phyloP scores from a whole-genome alignment of 192 early-diverging fungal genomes.

The Rhizoclosmatium sp. region DNA sequence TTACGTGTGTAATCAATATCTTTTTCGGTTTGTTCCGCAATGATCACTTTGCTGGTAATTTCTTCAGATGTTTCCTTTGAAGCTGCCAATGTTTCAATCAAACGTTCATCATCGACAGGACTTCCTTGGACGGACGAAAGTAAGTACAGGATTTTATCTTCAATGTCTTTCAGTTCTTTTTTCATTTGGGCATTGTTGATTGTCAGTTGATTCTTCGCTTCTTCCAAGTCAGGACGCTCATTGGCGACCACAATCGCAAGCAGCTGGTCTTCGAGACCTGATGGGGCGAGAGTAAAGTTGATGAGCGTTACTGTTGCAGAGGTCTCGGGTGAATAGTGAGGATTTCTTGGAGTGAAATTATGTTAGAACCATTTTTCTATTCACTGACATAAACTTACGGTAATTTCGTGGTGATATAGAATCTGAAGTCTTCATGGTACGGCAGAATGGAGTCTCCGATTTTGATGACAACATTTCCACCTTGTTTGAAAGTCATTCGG shows the following conservation, averaged over 20 bases:
- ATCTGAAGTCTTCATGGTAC: slow-evolving; percentile 68
- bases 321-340: slow-evolving; percentile 66
- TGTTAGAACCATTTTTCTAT: slow-evolving; percentile 2
- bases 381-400: slow-evolving; percentile 37
- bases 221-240: slow-evolving; percentile 68
- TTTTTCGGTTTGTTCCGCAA: slow-evolving; percentile 67
- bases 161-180: slow-evolving; percentile 69
- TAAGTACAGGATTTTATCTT: slow-evolving; percentile 69
- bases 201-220: slow-evolving; percentile 68
- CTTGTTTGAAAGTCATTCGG: slow-evolving; percentile 69
- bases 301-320: slow-evolving; percentile 65
- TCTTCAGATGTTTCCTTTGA: slow-evolving; percentile 72
- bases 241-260: slow-evolving; percentile 68
- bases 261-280: slow-evolving; percentile 66
- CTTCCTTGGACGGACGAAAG: slow-evolving; percentile 68
- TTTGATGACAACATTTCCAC: slow-evolving; percentile 66
- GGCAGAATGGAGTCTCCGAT: slow-evolving; percentile 70
- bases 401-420: slow-evolving; percentile 68
- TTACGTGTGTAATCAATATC: slow-evolving; percentile 70
- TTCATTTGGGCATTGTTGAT: slow-evolving; percentile 71
- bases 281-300: slow-evolving; percentile 70
- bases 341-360: slow-evolving; percentile 41
- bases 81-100: slow-evolving; percentile 67
- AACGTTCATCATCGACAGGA: slow-evolving; percentile 68
- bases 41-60: slow-evolving; percentile 63